Conservation (phyloP, 768 basidiomycete species). For the Boletus coccyginus region DNA sequence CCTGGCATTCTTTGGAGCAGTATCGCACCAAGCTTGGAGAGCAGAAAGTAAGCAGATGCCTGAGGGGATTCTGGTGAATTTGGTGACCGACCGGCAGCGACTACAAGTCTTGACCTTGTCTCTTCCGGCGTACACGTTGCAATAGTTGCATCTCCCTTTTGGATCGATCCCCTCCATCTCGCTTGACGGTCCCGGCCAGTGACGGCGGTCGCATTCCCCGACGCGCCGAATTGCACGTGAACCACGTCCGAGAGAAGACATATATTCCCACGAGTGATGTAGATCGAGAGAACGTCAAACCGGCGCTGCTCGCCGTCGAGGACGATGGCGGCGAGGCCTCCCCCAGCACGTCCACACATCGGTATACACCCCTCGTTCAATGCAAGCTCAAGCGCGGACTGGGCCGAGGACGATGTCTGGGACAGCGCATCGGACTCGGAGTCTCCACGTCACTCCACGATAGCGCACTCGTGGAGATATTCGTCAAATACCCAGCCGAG, state of each 20-base stretch:
- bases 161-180: slow-evolving; percentile 11
- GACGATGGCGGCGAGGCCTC: slow-evolving; percentile 55
- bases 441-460: slow-evolving; percentile 54
- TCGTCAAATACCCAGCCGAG: slow-evolving; percentile 21
- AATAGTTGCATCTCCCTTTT: slow-evolving; percentile 26
- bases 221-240: background rate
- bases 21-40: slow-evolving; percentile 26
- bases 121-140: slow-evolving; percentile 19
- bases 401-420: slow-evolving; percentile 89
- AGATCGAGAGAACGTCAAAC: background rate
- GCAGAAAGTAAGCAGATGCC: background rate
- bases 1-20: slow-evolving; percentile 30
- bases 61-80: background rate
- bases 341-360: slow-evolving; percentile 72
- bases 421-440: slow-evolving; percentile 81
- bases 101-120: slow-evolving; percentile 25
- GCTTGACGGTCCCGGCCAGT: too few relatives aligned
- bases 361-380: slow-evolving; percentile 51
- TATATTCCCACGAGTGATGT: slow-evolving; percentile 7
- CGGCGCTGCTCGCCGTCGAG: slow-evolving; percentile 18
- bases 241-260: background rate
- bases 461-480: slow-evolving; percentile 45
- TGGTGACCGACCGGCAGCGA: slow-evolving; percentile 21
- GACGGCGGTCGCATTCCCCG: too few relatives aligned
- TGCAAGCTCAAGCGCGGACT: slow-evolving; percentile 52